These are phyloP conservation scores for Trifolium dubium DNA, from an alignment of 306 rosid species.

Conservation along the genomic window DNA sequence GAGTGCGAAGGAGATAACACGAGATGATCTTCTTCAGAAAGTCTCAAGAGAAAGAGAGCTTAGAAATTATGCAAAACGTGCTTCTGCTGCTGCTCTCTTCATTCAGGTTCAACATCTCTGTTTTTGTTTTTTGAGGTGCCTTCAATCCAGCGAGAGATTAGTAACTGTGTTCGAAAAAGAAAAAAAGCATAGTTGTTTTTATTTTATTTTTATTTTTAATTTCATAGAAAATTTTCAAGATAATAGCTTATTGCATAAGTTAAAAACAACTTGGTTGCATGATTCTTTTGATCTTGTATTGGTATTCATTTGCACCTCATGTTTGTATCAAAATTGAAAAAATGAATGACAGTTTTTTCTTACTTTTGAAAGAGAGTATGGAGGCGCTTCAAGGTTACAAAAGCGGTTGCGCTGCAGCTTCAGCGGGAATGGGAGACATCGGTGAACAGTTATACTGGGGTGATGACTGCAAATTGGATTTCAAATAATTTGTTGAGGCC, in stretches of 20 bases:
- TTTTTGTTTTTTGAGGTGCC: background rate
- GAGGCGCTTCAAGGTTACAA: slow-evolving; percentile 74
- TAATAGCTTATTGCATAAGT: background rate
- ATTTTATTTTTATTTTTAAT: too few relatives aligned
- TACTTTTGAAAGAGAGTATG: slow-evolving; percentile 72
- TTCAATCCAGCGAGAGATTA: too few relatives aligned
- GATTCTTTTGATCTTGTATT: background rate
- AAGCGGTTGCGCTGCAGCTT: slow-evolving; percentile 60
- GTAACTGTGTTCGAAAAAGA: too few relatives aligned
- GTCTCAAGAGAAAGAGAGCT: slow-evolving; percentile 87
- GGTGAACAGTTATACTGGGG: slow-evolving; percentile 52
- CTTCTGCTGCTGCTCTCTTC: slow-evolving; percentile 81
- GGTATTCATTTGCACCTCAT: slow-evolving; percentile 17
- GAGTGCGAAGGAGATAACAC: slow-evolving; percentile 93
- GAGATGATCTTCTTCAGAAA: slow-evolving; percentile 89
- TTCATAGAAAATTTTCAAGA: background rate
- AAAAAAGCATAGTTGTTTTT: too few relatives aligned
- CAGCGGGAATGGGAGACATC: slow-evolving; percentile 81
- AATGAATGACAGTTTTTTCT: slow-evolving; percentile 30
- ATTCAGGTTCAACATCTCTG: slow-evolving; percentile 66
- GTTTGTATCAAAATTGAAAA: slow-evolving; percentile 29
- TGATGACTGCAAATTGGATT: slow-evolving; percentile 59
- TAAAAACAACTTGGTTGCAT: background rate
- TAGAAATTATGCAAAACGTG: slow-evolving; percentile 81
- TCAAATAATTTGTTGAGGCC: slow-evolving; percentile 73